Evolutionary conservation across 73 alveolate genomes (phyloP).

Genomic region (Diophrys sp.): DNA sequence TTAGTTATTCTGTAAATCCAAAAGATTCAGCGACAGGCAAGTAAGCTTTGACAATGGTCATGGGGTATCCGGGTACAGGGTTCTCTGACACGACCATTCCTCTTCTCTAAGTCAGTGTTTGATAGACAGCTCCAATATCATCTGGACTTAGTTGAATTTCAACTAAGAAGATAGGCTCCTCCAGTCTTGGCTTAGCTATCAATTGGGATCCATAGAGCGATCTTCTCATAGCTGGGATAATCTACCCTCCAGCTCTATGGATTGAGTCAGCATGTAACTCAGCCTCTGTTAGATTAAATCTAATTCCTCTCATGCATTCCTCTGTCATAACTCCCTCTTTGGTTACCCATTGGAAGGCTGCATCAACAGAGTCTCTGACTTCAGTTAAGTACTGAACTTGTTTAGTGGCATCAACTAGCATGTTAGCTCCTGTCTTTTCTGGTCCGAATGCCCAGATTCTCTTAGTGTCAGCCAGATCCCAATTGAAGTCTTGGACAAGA

Average conservation of each 20-base stretch:
- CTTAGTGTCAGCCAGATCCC: slow-evolving; percentile 68
- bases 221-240: slow-evolving; percentile 60
- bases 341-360: slow-evolving; percentile 84
- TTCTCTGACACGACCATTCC: slow-evolving; percentile 53
- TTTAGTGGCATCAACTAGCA: slow-evolving; percentile 69
- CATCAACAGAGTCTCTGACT: slow-evolving; percentile 75
- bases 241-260: slow-evolving; percentile 80
- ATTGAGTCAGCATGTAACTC: slow-evolving; percentile 88
- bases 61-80: slow-evolving; percentile 34
- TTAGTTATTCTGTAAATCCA: slow-evolving; percentile 53
- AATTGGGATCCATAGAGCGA: slow-evolving; percentile 44
- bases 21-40: slow-evolving; percentile 68
- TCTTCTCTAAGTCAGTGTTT: slow-evolving; percentile 50
- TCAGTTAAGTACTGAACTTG: slow-evolving; percentile 73
- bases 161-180: slow-evolving; percentile 53
- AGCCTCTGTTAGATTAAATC: slow-evolving; percentile 86
- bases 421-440: slow-evolving; percentile 79
- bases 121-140: slow-evolving; percentile 45
- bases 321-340: slow-evolving; percentile 86
- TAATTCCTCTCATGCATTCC: slow-evolving; percentile 85
- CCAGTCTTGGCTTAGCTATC: slow-evolving; percentile 59
- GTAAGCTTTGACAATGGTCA: slow-evolving; percentile 48
- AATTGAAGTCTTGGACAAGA: slow-evolving; percentile 23
- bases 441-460: slow-evolving; percentile 91
- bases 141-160: slow-evolving; percentile 36